phyloP scores from a whole-genome alignment of 257 asterid species.

The Fraxinus excelsior region DNA sequence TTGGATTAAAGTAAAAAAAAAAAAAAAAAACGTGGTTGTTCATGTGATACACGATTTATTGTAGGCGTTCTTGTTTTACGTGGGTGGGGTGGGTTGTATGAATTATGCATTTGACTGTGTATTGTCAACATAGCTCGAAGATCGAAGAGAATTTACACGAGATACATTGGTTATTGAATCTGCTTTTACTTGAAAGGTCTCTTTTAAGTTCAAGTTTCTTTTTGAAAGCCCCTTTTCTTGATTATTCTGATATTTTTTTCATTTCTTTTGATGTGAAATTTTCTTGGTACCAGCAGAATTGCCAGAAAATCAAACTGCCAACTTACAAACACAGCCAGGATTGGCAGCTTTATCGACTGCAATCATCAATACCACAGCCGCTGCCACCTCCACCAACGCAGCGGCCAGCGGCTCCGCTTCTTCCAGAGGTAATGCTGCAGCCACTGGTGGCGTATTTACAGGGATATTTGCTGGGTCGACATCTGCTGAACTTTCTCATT shows the following conservation, averaged over 20 bases:
- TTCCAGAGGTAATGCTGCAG: conserved; percentile 30
- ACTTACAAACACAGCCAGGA: conserved; percentile 40
- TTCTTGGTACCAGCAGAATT: conserved; percentile 44
- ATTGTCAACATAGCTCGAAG: conserved; percentile 23
- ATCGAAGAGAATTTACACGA: conserved; percentile 30
- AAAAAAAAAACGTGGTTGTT: neutral
- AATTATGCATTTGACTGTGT: neutral
- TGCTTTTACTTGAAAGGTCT: conserved; percentile 46
- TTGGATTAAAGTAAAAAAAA: neutral
- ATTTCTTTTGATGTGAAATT: neutral
- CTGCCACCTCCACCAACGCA: neutral
- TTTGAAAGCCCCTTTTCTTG: conserved; percentile 19
- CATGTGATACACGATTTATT: conserved; percentile 21
- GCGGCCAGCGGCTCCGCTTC: conserved; percentile 31
- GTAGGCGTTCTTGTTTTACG: conserved; percentile 16
- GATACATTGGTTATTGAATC: conserved; percentile 43
- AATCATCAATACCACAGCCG: conserved; percentile 15
- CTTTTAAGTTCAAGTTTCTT: conserved; percentile 32
- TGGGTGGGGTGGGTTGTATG: neutral
- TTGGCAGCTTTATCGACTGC: conserved; percentile 19
- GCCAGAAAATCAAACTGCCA: conserved; percentile 58
- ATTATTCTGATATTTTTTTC: neutral
- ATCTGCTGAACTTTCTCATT: conserved; percentile 36
- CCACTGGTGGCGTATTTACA: conserved; percentile 31
- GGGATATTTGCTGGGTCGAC: conserved; percentile 37